Conservation (phyloP, 345 rosid species). For the Melaleuca alternifolia region DNA sequence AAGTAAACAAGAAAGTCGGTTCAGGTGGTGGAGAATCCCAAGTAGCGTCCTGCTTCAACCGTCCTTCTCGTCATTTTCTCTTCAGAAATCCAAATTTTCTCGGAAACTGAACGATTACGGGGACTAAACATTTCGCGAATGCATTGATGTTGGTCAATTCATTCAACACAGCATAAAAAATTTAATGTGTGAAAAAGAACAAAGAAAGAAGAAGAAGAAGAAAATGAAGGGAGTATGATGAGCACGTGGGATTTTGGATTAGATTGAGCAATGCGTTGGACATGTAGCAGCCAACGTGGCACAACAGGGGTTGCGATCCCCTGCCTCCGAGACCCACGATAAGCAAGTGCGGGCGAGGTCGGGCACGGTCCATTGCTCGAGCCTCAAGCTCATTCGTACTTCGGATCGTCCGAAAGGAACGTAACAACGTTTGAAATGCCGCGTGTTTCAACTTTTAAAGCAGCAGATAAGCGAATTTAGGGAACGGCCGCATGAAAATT, state of each 20-base stretch:
- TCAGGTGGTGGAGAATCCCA: neutral
- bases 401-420: neutral
- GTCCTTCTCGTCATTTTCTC: neutral
- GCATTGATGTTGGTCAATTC: neutral
- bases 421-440: neutral
- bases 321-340: neutral
- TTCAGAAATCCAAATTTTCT: neutral
- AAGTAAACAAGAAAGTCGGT: neutral
- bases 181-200: neutral
- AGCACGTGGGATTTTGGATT: constrained; percentile 16
- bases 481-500: neutral
- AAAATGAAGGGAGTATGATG: neutral
- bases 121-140: neutral
- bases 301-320: neutral
- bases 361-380: too few relatives aligned
- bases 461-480: neutral
- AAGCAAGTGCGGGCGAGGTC: neutral
- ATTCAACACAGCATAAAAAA: neutral
- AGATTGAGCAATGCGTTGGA: constrained; percentile 14
- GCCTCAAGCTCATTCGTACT: neutral
- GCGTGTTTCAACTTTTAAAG: neutral
- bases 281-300: neutral
- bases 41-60: neutral
- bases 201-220: neutral
- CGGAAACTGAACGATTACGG: neutral